Conservation (phyloP, 2,329 filamentous ascomycete species). For the Hypoxylon sp. region DNA sequence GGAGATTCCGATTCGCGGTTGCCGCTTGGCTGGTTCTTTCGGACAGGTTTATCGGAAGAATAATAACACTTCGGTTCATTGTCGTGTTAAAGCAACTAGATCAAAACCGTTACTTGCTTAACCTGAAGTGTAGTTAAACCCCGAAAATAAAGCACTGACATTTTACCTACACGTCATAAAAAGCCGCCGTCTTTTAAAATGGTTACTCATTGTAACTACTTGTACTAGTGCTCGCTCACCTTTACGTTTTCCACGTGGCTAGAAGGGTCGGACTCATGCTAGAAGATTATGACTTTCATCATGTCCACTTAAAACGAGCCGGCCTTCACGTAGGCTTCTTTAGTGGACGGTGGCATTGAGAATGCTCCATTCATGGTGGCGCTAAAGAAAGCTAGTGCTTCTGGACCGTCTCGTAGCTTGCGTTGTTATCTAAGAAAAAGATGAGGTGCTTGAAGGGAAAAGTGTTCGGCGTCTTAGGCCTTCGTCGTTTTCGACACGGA, state of each 20-base stretch:
- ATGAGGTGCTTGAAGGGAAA: constrained; percentile 3
- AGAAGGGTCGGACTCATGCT: constrained; percentile 1
- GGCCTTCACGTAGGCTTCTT: constrained; percentile 6
- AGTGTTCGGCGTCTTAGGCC: background rate
- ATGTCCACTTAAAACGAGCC: background rate
- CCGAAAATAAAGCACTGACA: constrained; percentile 3
- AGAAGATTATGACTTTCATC: background rate
- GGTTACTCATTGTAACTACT: background rate
- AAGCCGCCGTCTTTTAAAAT: background rate
- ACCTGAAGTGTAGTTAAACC: constrained; percentile 38
- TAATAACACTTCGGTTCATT: too few relatives aligned
- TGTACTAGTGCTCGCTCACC: background rate
- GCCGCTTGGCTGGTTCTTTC: too few relatives aligned
- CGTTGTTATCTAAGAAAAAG: constrained; percentile 11
- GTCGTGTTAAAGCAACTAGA: too few relatives aligned
- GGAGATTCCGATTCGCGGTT: too few relatives aligned
- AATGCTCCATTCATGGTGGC: constrained; percentile 17
- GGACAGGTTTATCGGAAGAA: too few relatives aligned
- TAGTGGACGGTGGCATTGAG: constrained; percentile 17
- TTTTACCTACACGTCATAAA: background rate
- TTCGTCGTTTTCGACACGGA: background rate
- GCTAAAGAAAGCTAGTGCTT: constrained; percentile 15
- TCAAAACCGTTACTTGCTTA: background rate
- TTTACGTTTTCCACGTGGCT: constrained; percentile 24
- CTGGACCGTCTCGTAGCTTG: constrained; percentile 22